Conservation (phyloP, 192 early-diverging fungal species). For the Gonapodya sp. region DNA sequence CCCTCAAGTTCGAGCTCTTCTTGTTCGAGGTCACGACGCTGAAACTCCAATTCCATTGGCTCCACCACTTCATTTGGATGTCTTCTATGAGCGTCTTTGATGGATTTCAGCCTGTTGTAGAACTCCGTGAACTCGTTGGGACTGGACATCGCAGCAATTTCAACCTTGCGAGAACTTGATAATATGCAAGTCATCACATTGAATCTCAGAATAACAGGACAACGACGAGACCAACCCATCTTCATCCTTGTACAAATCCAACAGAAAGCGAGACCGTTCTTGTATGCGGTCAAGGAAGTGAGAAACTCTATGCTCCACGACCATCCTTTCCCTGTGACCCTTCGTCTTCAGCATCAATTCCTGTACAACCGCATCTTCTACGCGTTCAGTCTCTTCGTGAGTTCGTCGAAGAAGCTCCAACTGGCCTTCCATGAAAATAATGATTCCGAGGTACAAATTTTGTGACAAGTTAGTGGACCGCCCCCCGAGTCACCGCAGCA, state of each 20-base stretch:
- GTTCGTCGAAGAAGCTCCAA: conserved; percentile 64
- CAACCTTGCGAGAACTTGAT: conserved; percentile 48
- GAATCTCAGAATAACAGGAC: background rate
- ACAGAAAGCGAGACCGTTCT: conserved; percentile 45
- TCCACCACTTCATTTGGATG: conserved; percentile 67
- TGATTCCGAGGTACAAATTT: too few relatives aligned
- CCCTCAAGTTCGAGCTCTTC: conserved; percentile 56
- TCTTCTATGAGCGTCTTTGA: conserved; percentile 71
- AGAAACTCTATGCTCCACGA: conserved; percentile 70
- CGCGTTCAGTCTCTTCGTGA: conserved; percentile 85
- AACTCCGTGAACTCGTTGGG: conserved; percentile 70
- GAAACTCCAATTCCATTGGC: conserved; percentile 71
- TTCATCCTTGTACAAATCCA: conserved; percentile 58
- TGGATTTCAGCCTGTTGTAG: conserved; percentile 67
- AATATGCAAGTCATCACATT: background rate
- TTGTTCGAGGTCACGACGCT: conserved; percentile 39
- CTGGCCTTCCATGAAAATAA: conserved; percentile 11
- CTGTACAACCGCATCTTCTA: conserved; percentile 79
- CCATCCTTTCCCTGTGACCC: conserved; percentile 70
- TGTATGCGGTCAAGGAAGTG: conserved; percentile 62
- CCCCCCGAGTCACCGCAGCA: background rate
- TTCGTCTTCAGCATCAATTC: conserved; percentile 67
- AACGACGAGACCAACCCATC: conserved; percentile 32
- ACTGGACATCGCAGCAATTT: conserved; percentile 60
- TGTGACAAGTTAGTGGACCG: background rate